Base-by-base conservation (phyloP, 805 yeast genomes). In the Metschnikowia cubensis region DNA sequence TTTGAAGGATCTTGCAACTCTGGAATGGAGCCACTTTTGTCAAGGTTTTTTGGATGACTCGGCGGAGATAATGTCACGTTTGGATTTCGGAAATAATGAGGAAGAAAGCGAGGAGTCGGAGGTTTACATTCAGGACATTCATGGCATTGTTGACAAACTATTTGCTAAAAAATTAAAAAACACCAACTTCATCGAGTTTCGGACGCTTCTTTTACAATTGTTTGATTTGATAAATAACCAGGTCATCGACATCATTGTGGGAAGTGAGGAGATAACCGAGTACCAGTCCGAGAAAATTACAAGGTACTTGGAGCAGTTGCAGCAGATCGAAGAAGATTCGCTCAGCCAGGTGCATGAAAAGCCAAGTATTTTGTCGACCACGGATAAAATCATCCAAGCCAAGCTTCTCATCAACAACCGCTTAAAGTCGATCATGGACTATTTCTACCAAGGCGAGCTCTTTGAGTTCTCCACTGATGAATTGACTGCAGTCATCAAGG, bases 391-490 rank as follows among this genome's bases (percentile, higher is more conserved):
- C 37, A 55, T 58, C 44, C 72, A 71, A 48, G 51, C 66, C n/a
- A 55, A 59, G 39, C 66, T 68, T 48, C 57, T 73, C 43, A 55
- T 73, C 46, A 68, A 60, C 48, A 64, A 60, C 51, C 79, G 73
- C 53, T 66, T 80, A 56, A 71, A 66, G 36, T 75, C 70, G 38
- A 80, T 80, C 40, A 68, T 79, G 65, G 77, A 70, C 15, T 57
- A 67, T 44, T 80, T 80, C 55, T 78, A 77, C 61, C 76, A 77
- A 54, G 84, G 83, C 4, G 77, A 73, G 35, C 70, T 77, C 42
- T 79, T 67, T 53, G 82, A 77, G 49, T 64, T 77, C 38, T 68
- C 69, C 21, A 79, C 83, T 0, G 63, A 65, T 11, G 85, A 80
- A 55, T 59, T 80, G 49, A 64, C 73, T 6, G 48, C 58, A 10